Conservation (phyloP, 192 early-diverging fungal species). For the Rhizophlyctis rosea region DNA sequence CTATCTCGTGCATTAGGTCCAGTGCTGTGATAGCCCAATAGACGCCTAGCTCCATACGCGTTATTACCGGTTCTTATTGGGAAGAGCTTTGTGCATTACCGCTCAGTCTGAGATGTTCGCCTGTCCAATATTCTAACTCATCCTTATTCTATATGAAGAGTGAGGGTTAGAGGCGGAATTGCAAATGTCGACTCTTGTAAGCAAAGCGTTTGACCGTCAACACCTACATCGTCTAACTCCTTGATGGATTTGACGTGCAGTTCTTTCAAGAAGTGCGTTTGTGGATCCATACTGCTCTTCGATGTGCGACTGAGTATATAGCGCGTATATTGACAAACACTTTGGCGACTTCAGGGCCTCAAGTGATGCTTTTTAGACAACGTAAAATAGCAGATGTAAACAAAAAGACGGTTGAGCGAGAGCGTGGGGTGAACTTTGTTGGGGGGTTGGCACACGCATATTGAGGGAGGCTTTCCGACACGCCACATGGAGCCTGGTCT, state of each 20-base stretch:
- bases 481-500: too few species aligned
- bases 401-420: too few species aligned
- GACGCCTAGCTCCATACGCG: slow-evolving; percentile 34
- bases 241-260: slow-evolving; percentile 41
- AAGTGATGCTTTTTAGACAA: too few species aligned
- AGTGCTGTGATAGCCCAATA: slow-evolving; percentile 93
- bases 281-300: too few species aligned
- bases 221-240: slow-evolving; percentile 42
- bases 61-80: neutral
- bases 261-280: slow-evolving; percentile 30
- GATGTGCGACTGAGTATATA: too few species aligned
- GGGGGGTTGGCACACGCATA: too few species aligned
- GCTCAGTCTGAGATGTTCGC: slow-evolving; percentile 85
- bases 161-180: neutral
- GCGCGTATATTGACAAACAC: too few species aligned
- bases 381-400: too few species aligned
- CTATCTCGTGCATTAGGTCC: slow-evolving; percentile 61
- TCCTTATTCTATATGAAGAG: slow-evolving; percentile 62
- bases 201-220: too few species aligned
- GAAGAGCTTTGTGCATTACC: slow-evolving; percentile 37
- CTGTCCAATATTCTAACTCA: slow-evolving; percentile 89
- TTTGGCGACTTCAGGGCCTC: too few species aligned
- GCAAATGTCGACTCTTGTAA: slow-evolving; percentile 3
- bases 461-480: too few species aligned
- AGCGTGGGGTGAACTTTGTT: too few species aligned